Conservation (phyloP, 441 rosid genomes). For the Iberis amara region DNA sequence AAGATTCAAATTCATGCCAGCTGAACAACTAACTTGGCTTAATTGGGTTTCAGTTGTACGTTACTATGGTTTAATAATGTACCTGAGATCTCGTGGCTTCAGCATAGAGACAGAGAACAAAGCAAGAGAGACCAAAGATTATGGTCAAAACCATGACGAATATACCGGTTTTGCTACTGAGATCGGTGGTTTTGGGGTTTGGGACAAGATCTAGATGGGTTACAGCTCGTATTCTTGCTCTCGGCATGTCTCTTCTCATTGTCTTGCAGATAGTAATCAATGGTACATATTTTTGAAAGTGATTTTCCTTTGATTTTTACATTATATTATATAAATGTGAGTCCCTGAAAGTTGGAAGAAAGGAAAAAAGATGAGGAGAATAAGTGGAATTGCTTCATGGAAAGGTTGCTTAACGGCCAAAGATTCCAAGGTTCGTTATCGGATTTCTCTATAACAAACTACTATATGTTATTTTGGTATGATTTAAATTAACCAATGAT, state of each 20-base stretch:
- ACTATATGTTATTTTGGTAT: conserved; percentile 4
- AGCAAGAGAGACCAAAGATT: conserved; percentile 66
- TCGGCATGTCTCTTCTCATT: conserved; percentile 29
- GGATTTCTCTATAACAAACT: conserved; percentile 30
- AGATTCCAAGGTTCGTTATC: conserved; percentile 58
- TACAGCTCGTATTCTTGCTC: conserved; percentile 53
- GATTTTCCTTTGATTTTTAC: conserved; percentile 11
- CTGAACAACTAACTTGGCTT: not conserved
- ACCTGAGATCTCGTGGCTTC: conserved; percentile 93
- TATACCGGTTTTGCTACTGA: conserved; percentile 69
- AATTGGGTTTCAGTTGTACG: not conserved
- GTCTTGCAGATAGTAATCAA: conserved; percentile 8
- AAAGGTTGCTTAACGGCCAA: conserved; percentile 88
- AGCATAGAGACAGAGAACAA: conserved; percentile 74
- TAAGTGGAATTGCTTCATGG: conserved; percentile 69
- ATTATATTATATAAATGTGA: not conserved
- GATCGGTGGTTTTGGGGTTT: conserved; percentile 41
- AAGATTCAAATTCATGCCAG: not conserved
- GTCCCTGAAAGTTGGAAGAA: conserved; percentile 15
- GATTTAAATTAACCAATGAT: conserved; percentile 22
- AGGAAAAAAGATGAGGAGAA: conserved; percentile 26
- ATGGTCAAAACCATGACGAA: conserved; percentile 47
- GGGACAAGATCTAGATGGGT: conserved; percentile 86
- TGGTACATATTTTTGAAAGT: conserved; percentile 12
- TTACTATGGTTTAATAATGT: conserved; percentile 3